Evolutionary conservation across 2,329 filamentous ascomycete species (phyloP).

Genomic region (Macrophomina tecta): DNA sequence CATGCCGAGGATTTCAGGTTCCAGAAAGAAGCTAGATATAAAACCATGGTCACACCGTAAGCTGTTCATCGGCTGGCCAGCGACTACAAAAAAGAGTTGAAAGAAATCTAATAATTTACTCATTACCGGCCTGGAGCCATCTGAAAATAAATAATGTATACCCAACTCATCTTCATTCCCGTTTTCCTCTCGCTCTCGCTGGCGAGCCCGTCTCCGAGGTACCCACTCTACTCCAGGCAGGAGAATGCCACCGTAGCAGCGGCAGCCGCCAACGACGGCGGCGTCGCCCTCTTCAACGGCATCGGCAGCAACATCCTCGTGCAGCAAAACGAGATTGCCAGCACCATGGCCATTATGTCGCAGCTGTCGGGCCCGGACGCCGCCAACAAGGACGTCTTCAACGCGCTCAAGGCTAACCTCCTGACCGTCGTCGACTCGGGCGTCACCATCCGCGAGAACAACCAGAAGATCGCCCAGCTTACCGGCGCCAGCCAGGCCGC

Average conservation of each 20-base stretch:
- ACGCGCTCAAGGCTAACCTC: constrained; percentile 7
- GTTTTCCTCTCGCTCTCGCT: neutral
- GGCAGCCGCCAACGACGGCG: neutral
- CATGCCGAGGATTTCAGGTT: constrained; percentile 8
- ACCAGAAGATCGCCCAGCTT: constrained; percentile 3
- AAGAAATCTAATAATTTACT: neutral
- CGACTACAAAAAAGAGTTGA: neutral
- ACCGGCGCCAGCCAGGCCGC: neutral
- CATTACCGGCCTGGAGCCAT: neutral
- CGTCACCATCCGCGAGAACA: constrained; percentile 1
- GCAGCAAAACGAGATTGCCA: constrained; percentile 12
- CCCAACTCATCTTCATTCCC: constrained; percentile 1
- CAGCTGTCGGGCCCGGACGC: constrained; percentile 1
- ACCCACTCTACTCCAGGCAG: neutral
- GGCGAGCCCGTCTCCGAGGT: neutral
- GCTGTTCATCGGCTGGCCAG: neutral
- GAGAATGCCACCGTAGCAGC: neutral
- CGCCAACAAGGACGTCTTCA: constrained; percentile 6
- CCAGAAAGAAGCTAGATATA: neutral
- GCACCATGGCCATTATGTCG: constrained; percentile 6
- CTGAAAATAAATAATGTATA: neutral
- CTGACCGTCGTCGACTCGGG: constrained; percentile 17
- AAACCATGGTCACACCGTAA: neutral
- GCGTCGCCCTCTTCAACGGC: constrained; percentile 14
- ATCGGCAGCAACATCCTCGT: constrained; percentile 19